Percentiles rank a stretch among this genome's conserved stretches.
phyloP scores from a whole-genome alignment of 768 basidiomycete genomes.

The Strobilomyces dryophilus region DNA sequence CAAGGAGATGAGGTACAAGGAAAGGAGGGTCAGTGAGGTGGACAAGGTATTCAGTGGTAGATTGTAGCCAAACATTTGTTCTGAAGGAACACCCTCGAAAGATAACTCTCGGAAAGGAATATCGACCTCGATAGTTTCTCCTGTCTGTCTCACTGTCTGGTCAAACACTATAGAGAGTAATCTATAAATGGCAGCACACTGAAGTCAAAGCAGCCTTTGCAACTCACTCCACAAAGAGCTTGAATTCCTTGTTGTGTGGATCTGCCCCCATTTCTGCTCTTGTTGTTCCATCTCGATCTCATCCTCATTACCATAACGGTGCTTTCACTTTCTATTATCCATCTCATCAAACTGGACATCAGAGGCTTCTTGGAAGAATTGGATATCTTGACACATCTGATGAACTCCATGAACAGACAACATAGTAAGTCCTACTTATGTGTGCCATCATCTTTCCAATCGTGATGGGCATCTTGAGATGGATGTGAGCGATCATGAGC shows the following conservation, averaged over 20 bases:
- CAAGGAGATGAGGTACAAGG: too few relatives aligned
- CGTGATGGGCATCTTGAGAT: slow-evolving; percentile 94
- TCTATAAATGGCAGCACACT: slow-evolving; percentile 45
- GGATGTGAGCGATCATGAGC: slow-evolving; percentile 89
- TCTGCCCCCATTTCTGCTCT: slow-evolving; percentile 83
- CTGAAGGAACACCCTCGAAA: slow-evolving; percentile 96
- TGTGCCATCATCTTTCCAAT: slow-evolving; percentile 98
- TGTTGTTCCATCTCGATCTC: slow-evolving; percentile 99
- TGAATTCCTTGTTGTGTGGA: slow-evolving; percentile 94
- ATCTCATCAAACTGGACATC: slow-evolving; percentile 99
- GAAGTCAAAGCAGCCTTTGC: slow-evolving; percentile 76
- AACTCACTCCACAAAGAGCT: slow-evolving; percentile 87
- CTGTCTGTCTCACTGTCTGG: slow-evolving; percentile 42
- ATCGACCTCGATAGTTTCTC: slow-evolving; percentile 88
- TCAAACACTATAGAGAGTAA: not conserved
- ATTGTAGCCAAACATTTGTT: slow-evolving; percentile 90
- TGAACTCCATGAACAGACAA: not conserved
- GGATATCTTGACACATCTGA: slow-evolving; percentile 68
- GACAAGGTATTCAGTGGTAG: slow-evolving; percentile 94
- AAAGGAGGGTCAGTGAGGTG: slow-evolving; percentile 95
- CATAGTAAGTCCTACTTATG: slow-evolving; percentile 40
- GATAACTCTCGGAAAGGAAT: slow-evolving; percentile 96
- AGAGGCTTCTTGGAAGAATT: slow-evolving; percentile 97
- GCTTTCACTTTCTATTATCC: slow-evolving; percentile 96
- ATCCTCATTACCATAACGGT: slow-evolving; percentile 96